These are phyloP conservation scores for Marchantia paleacea DNA, from an alignment of 225 moss, liverwort and hornwort species.

Conservation along the genomic window DNA sequence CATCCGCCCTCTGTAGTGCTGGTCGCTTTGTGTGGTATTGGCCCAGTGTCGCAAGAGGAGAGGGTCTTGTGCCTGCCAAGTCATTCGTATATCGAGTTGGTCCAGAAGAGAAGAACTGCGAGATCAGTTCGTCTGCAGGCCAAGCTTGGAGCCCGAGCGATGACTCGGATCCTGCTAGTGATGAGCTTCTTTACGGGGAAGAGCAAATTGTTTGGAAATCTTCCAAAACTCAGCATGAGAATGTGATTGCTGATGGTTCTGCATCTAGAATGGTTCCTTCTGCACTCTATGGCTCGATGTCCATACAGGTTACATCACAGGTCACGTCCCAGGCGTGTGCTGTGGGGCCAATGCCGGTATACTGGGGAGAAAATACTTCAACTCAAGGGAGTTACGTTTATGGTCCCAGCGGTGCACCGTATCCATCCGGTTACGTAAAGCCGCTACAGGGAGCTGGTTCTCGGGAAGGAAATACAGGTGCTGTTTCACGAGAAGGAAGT, in stretches of 20 bases:
- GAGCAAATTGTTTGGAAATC: slow-evolving; percentile 44
- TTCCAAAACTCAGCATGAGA: slow-evolving; percentile 12
- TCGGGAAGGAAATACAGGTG: slow-evolving; percentile 6
- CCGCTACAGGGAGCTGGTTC: slow-evolving; percentile 2
- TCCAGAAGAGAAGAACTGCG: slow-evolving; percentile 21
- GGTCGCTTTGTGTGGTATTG: slow-evolving; percentile 87
- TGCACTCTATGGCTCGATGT: slow-evolving; percentile 12
- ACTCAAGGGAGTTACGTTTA: neutral
- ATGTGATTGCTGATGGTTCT: neutral
- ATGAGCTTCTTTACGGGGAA: slow-evolving; percentile 22
- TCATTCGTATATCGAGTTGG: slow-evolving; percentile 1
- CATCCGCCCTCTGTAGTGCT: slow-evolving; percentile 72
- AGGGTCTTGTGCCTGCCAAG: slow-evolving; percentile 28
- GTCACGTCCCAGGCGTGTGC: neutral
- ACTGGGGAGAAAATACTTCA: slow-evolving; percentile 6
- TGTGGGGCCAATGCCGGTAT: neutral
- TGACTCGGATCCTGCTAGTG: slow-evolving; percentile 35
- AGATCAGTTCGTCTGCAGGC: slow-evolving; percentile 12
- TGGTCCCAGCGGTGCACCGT: neutral
- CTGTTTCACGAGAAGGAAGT: slow-evolving; percentile 8
- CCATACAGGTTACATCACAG: slow-evolving; percentile 9
- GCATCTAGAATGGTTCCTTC: slow-evolving; percentile 5
- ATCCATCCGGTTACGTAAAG: slow-evolving; percentile 4
- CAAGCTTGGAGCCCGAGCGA: slow-evolving; percentile 35
- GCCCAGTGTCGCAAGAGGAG: slow-evolving; percentile 61